phyloP scores from a whole-genome alignment of 305 asterid species.

The Fraxinus sp. region DNA sequence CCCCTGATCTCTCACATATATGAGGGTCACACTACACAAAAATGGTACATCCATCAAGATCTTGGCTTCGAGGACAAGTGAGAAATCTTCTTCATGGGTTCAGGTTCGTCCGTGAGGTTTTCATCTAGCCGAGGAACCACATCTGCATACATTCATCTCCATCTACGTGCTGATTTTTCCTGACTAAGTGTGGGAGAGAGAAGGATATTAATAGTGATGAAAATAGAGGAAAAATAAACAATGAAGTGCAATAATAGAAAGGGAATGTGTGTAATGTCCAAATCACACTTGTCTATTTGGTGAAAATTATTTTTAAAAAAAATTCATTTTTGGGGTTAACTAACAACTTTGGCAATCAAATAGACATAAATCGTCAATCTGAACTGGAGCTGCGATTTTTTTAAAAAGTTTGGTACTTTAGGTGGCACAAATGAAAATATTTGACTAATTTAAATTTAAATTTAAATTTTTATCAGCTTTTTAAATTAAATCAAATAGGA shows the following conservation, averaged over 20 bases:
- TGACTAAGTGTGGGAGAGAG: background rate
- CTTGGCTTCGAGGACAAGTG: background rate
- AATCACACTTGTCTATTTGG: background rate
- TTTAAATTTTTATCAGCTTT: background rate
- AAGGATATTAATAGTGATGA: background rate
- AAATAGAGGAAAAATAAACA: background rate
- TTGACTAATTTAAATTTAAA: no score
- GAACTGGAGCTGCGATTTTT: no score
- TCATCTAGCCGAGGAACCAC: background rate
- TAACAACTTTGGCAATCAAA: no score
- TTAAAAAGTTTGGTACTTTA: no score
- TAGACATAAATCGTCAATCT: no score
- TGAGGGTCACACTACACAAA: no score
- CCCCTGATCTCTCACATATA: no score
- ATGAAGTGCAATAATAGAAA: background rate
- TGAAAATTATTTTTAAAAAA: background rate
- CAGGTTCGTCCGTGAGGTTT: background rate
- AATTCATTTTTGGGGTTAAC: no score
- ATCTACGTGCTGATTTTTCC: background rate
- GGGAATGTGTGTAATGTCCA: background rate
- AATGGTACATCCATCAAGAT: no score
- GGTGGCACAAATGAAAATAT: no score
- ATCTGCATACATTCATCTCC: background rate
- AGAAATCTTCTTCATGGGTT: background rate
- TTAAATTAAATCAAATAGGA: no score